Conservation (phyloP, 2,329 filamentous ascomycete species). For the Cytospora mali region DNA sequence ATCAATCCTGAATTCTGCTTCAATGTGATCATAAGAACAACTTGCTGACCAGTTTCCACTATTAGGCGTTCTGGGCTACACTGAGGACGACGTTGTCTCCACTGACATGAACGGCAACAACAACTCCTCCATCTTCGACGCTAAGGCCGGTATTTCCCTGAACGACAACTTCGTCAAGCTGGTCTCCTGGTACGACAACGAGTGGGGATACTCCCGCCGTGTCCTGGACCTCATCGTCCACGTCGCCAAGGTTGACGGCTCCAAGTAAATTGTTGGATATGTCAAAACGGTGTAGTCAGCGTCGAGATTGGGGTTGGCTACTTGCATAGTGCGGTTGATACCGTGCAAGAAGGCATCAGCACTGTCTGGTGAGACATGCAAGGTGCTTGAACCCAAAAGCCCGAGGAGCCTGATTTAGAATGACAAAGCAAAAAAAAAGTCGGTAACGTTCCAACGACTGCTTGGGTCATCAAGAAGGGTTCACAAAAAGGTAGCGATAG, state of each 20-base stretch:
- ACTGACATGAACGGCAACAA: constrained; percentile 90
- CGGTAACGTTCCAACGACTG: constrained; percentile 27
- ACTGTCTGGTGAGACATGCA: background rate
- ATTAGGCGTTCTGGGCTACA: constrained; percentile 85
- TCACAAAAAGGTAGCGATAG: constrained; percentile 16
- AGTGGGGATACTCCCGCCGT: constrained; percentile 99
- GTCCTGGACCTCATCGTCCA: constrained; percentile 80
- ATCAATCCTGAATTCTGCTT: background rate
- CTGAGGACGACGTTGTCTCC: constrained; percentile 96
- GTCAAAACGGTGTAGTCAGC: constrained; percentile 22
- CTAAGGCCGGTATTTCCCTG: constrained; percentile 97
- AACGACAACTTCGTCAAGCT: constrained; percentile 99
- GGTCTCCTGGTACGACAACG: constrained; percentile 98
- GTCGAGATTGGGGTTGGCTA: constrained; percentile 8
- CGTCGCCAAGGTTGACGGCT: constrained; percentile 75
- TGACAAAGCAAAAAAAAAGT: constrained; percentile 24
- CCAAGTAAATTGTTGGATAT: constrained; percentile 44
- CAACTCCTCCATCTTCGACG: constrained; percentile 97
- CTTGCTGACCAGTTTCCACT: constrained; percentile 23
- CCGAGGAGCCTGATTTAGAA: constrained; percentile 2
- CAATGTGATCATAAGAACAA: background rate
- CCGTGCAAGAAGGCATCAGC: background rate
- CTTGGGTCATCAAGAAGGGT: constrained; percentile 19
- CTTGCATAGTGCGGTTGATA: constrained; percentile 2
- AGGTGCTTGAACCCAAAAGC: constrained; percentile 8